Conservation (phyloP, 1,139 yeast genomes). For the Keqinozyma sinolaborantium region DNA sequence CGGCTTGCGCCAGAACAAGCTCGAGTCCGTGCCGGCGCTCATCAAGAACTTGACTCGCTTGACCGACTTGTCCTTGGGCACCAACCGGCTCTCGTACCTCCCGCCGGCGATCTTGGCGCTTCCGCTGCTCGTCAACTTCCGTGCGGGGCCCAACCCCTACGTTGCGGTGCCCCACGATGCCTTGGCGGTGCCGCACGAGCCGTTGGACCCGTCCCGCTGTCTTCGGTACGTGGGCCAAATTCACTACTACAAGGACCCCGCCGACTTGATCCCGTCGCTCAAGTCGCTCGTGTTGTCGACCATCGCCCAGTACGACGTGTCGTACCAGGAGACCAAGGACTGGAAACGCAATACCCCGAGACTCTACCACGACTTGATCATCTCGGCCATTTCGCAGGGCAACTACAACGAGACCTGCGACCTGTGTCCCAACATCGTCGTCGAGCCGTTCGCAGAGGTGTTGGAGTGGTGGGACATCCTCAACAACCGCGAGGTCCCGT, state of each 20-base stretch:
- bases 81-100: conserved; percentile 31
- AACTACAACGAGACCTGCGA: conserved; percentile 34
- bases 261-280: conserved; percentile 24
- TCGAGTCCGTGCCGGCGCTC: conserved; percentile 31
- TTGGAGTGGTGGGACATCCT: conserved; percentile 48
- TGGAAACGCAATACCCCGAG: conserved; percentile 41
- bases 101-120: conserved; percentile 36
- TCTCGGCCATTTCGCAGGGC: conserved; percentile 38
- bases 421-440: conserved; percentile 32
- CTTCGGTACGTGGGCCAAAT: conserved; percentile 24
- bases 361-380: conserved; percentile 29
- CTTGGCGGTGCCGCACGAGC: conserved; percentile 10
- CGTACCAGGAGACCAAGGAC: conserved; percentile 40
- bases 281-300: conserved; percentile 31
- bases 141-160: conserved; percentile 46
- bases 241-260: conserved; percentile 11
- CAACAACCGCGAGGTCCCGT: conserved; percentile 34
- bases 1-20: conserved; percentile 36
- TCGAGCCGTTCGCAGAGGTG: conserved; percentile 41
- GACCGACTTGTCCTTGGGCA: conserved; percentile 37
- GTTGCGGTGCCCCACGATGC: conserved; percentile 28
- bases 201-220: conserved; percentile 8
- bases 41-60: conserved; percentile 29
- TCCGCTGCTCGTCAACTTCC: conserved; percentile 25
- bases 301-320: conserved; percentile 40